phyloP scores from a whole-genome alignment of 208 protist species.

The Acanthamoeba castellanii region DNA sequence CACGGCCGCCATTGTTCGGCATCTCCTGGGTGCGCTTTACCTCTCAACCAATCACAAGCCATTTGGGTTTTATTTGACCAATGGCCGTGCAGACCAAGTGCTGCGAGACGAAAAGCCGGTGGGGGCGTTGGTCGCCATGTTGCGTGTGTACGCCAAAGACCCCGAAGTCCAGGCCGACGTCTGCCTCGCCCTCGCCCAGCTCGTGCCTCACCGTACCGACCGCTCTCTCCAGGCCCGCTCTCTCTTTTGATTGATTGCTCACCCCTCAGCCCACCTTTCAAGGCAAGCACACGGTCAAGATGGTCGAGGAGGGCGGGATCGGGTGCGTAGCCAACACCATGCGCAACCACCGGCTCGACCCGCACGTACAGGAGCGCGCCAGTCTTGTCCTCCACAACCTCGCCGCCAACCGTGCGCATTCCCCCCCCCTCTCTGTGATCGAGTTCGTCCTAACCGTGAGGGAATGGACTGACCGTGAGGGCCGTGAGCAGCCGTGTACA shows the following conservation, averaged over 20 bases:
- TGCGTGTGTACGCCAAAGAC: background rate
- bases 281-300: background rate
- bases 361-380: background rate
- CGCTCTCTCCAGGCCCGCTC: too few relatives aligned
- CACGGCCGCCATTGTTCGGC: background rate
- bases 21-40: background rate
- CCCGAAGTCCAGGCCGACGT: slow-evolving; percentile 6
- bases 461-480: too few relatives aligned
- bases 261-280: background rate
- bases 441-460: too few relatives aligned
- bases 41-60: background rate
- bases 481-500: background rate
- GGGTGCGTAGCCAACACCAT: background rate
- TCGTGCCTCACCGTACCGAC: background rate
- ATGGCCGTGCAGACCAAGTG: background rate
- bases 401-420: background rate
- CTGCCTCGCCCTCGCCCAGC: background rate
- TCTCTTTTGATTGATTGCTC: background rate
- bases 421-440: too few relatives aligned
- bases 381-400: background rate
- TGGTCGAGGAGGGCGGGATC: background rate
- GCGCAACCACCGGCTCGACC: slow-evolving; percentile 11
- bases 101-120: background rate
- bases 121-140: background rate
- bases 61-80: too few relatives aligned